Base-by-base conservation (phyloP, 805 yeast species). In the Danielia oregonensis region DNA sequence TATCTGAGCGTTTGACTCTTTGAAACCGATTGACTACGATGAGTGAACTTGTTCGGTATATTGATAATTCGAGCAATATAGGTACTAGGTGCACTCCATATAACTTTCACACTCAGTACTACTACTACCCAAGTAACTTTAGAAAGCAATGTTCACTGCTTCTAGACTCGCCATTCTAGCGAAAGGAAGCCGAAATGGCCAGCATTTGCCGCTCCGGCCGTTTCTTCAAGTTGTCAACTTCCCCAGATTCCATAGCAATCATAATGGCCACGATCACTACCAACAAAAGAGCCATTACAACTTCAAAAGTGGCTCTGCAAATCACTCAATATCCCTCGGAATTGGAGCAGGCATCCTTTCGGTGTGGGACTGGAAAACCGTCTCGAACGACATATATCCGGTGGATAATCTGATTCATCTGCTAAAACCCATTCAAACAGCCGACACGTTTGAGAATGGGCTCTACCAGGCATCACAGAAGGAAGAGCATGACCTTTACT, bases 391-490 rank as follows among this genome's bases (percentile, higher is more conserved):
- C 17, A 39, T 42, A 6, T 36, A 14, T 14, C 35, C 42, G 5
- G 39, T 34, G 12, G 36, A 42, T 24, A 38, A 35, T 5, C 15
- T 43, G 6, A 55, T 65, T 13, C 74, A 70, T 43, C 58, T 52
- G n/a, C 55, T 75, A 25, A 39, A 37, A 5, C 73, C 84, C 0
- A 74, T 67, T 37, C 52, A 67, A 2, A 50, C 46, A 1, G 79
- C 79, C 3, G 84, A 78, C 24, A 84, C 94, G 0, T 82, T 68
- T 57, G 93, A 84, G 52, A 70, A 70, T 67, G 85, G 85, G 1
- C 63, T 84, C 3, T 84, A 66, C 52, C 37, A 59, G 9, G 66
- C 85, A 0, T 82, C 89, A 0, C 80, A 78, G 44, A 55, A 57
- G 13, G 87, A 83, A 49, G 63, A 73, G 26, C 52, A 53, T 9